Percentiles rank a stretch among this genome's conserved stretches.
These are phyloP conservation scores for Aspergillus sp. DNA, from an alignment of 2,329 filamentous ascomycete genomes.

Conservation along the genomic window DNA sequence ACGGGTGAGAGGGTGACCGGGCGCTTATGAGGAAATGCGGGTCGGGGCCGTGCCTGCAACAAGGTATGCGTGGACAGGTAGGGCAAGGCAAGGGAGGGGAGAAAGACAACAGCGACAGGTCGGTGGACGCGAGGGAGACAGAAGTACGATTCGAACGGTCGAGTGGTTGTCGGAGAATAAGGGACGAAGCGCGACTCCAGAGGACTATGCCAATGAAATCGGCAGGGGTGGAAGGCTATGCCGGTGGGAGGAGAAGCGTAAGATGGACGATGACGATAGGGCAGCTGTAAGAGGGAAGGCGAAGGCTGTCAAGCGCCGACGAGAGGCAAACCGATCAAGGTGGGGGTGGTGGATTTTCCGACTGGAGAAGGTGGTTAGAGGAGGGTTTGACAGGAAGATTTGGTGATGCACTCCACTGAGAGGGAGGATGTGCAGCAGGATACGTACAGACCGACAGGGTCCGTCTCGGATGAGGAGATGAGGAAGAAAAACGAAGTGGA, in stretches of 20 bases:
- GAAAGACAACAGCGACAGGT: not conserved
- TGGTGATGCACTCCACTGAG: not conserved
- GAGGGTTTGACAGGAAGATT: too few relatives aligned
- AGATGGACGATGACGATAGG: slow-evolving; percentile 2
- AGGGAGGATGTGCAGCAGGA: not conserved
- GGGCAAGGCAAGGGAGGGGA: slow-evolving; percentile 7
- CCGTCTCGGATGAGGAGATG: not conserved
- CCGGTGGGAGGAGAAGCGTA: not conserved
- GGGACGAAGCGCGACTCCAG: not conserved
- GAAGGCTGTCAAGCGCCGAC: slow-evolving; percentile 1
- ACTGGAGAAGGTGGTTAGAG: too few relatives aligned
- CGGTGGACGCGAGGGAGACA: slow-evolving; percentile 6
- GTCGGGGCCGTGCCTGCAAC: not conserved
- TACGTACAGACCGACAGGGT: not conserved
- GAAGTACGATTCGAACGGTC: too few relatives aligned
- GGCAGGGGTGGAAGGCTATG: not conserved
- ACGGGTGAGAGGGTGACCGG: not conserved
- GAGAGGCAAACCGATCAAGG: slow-evolving; percentile 3
- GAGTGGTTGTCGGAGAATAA: not conserved
- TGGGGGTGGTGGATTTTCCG: not conserved
- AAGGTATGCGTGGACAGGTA: slow-evolving; percentile 1
- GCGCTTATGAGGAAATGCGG: not conserved
- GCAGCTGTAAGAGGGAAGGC: slow-evolving; percentile 7
- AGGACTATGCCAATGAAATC: not conserved
- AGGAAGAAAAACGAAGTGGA: not conserved